Conservation (phyloP, 805 yeast genomes). For the Jamesozyma jinghongensis region DNA sequence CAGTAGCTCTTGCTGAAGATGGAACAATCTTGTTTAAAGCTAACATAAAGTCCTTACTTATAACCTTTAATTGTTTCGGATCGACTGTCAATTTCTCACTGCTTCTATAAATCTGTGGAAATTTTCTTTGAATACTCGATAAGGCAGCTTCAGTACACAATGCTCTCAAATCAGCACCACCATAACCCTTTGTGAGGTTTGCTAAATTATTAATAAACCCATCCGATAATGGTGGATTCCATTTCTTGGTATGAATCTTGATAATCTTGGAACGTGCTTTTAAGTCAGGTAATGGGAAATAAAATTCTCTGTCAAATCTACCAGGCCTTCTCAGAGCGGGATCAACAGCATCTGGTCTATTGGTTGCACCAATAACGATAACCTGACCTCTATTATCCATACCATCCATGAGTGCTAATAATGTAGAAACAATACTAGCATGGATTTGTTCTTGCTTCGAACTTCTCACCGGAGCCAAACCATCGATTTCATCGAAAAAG, state of each 20-base stretch:
- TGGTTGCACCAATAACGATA: constrained; percentile 95
- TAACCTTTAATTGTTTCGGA: constrained; percentile 60
- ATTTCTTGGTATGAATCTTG: constrained; percentile 76
- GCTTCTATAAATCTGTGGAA: constrained; percentile 84
- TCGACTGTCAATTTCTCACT: constrained; percentile 65
- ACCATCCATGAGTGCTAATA: constrained; percentile 96
- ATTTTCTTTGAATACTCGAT: constrained; percentile 80
- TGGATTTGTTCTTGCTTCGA: constrained; percentile 98
- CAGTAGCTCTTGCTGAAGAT: constrained; percentile 79
- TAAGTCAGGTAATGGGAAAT: constrained; percentile 84
- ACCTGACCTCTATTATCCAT: constrained; percentile 99
- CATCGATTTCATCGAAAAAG: constrained; percentile 96
- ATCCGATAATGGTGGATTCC: constrained; percentile 66
- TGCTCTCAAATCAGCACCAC: constrained; percentile 95
- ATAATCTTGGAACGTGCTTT: constrained; percentile 72
- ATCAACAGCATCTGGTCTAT: constrained; percentile 96
- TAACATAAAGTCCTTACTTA: constrained; percentile 73
- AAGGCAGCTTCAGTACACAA: constrained; percentile 93
- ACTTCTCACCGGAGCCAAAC: constrained; percentile 94
- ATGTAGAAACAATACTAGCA: constrained; percentile 91
- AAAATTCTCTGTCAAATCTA: constrained; percentile 92
- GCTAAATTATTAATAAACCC: constrained; percentile 61
- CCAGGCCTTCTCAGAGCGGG: constrained; percentile 97
- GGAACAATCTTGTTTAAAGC: constrained; percentile 86
- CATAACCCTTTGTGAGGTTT: constrained; percentile 83